Evolutionary conservation across 305 asterid species (phyloP).

Genomic region (Vinca major): DNA sequence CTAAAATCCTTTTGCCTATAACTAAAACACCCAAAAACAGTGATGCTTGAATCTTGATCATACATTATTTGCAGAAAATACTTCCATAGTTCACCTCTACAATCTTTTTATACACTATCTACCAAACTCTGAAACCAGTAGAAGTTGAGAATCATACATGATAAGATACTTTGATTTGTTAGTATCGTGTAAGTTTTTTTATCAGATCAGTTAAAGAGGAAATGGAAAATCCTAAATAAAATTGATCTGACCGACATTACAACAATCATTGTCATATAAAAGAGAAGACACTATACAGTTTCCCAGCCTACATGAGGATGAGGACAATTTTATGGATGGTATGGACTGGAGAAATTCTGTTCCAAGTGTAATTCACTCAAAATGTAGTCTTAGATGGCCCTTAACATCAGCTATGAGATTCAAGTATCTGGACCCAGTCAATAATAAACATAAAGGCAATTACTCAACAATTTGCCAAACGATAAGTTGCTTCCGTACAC

Average conservation of each 20-base stretch:
- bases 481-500: too few relatives aligned
- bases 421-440: conserved; percentile 11
- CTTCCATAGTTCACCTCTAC: neutral
- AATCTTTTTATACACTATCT: too few relatives aligned
- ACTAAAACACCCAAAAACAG: neutral
- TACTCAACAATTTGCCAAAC: neutral
- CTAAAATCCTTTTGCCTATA: neutral
- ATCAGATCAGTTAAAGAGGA: neutral
- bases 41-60: neutral
- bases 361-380: neutral
- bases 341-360: neutral
- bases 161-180: neutral
- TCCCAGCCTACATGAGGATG: neutral
- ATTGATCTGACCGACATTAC: neutral
- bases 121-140: neutral
- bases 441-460: conserved; percentile 16
- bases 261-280: neutral
- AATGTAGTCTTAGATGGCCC: neutral
- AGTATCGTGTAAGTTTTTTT: neutral
- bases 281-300: neutral
- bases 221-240: neutral
- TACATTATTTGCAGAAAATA: neutral
- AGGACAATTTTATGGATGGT: neutral
- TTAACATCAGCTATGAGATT: conserved; percentile 13
- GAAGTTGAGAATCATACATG: neutral